Base-by-base conservation (phyloP, 2,329 filamentous ascomycete genomes). In the Fusarium succisae region DNA sequence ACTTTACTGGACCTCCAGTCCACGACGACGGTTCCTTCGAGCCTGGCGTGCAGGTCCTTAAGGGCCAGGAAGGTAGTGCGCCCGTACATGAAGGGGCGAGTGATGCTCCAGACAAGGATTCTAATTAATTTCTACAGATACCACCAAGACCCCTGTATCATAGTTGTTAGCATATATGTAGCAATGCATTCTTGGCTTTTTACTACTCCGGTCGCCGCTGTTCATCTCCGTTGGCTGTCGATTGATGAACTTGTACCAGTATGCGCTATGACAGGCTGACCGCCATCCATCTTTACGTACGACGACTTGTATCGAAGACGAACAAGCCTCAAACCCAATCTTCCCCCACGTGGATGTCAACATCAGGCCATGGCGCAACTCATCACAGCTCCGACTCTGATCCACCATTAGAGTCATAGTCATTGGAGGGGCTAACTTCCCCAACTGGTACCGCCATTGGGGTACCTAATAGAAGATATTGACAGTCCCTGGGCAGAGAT, bases 1-100 rank as follows among this genome's bases (percentile, higher is more conserved):
- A 89, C 72, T 93, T 92, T 75, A 90, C 84, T 8, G 91, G 91
- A 0, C 91, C 91, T 1, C 77, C 75, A 18, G 44, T 78, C 7
- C 38, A 66, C 12, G 64, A 66, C 38, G 56, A 37, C 8, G 68
- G 63, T 24, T 47, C 35, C 3, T 66, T 66, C 37, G 75, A 62
- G 38, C 68, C 76, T 3, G 74, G 74, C 17, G 71, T 78, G 13
- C 69, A 75, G 39, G 73, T 75, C 26, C 57, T 75, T 10, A 75
- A 63, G 45, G 73, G 73, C 20, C 54, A 73, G 51, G 57, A 57
- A 61, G 66, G 57, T 44, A 61, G 55, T 44, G 55, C 41, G n/a
- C 58, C 54, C 44, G n/a, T 50, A 13, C 53, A 75, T 14, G 60
- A 64, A 24, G 60, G 30, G 18, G 32, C 63, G 26, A 67, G 45